These are phyloP conservation scores for Solanum clarkiae DNA, from an alignment of 257 asterid species.

Conservation along the genomic window DNA sequence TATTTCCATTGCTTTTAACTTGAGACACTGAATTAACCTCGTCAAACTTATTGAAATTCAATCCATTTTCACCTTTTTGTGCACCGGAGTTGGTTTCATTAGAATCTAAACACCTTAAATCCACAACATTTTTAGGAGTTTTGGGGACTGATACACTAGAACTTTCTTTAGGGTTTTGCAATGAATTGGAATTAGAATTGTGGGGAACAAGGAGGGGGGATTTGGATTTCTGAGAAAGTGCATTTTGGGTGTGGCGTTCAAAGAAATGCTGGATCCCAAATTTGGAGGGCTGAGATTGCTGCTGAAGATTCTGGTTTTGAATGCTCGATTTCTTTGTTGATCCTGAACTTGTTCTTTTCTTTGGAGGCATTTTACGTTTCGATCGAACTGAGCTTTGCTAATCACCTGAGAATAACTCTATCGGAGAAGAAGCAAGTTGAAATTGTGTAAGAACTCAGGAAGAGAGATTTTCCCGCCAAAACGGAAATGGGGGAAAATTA, in stretches of 20 bases:
- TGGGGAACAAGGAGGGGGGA: background rate
- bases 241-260: constrained; percentile 64
- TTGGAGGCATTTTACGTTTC: constrained; percentile 51
- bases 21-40: background rate
- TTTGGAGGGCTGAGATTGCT: constrained; percentile 60
- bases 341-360: constrained; percentile 45
- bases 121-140: background rate
- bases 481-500: background rate
- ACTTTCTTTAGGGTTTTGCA: constrained; percentile 7
- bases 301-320: constrained; percentile 16
- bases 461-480: constrained; percentile 23
- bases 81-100: background rate
- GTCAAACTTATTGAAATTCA: background rate
- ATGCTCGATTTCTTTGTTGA: constrained; percentile 47
- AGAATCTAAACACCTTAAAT: background rate
- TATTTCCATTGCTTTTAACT: background rate
- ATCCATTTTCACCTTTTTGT: background rate
- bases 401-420: background rate
- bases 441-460: background rate
- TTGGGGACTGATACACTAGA: background rate
- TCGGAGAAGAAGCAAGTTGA: background rate
- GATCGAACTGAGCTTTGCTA: background rate
- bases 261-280: constrained; percentile 95
- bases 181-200: constrained; percentile 6
- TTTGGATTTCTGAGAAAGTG: constrained; percentile 24